These are phyloP conservation scores for Amaranthus hypochondriacus DNA, from an alignment of 148 eudicot genomes.

Conservation along the genomic window DNA sequence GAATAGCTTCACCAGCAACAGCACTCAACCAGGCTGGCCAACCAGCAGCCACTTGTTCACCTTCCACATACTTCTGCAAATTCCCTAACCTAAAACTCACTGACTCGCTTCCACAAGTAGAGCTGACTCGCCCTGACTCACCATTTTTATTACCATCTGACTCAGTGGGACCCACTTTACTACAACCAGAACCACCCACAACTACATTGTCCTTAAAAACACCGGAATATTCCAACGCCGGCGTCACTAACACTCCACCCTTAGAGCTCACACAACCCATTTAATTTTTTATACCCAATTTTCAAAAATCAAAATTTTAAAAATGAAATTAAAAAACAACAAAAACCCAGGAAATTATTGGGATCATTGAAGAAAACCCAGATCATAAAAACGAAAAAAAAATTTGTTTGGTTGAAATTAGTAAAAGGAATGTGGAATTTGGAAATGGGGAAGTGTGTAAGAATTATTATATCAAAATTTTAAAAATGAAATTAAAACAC, in stretches of 20 bases:
- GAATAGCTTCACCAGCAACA: conserved; percentile 95
- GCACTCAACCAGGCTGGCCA: conserved; percentile 99
- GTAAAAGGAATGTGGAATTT: neutral
- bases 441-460: too few species aligned
- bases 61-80: conserved; percentile 70
- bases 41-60: conserved; percentile 93
- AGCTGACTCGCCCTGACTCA: conserved; percentile 49
- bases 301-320: neutral
- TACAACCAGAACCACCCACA: conserved; percentile 38
- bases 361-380: conserved; percentile 31
- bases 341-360: neutral
- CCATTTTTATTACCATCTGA: conserved; percentile 1
- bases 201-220: conserved; percentile 42
- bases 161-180: conserved; percentile 23
- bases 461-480: neutral
- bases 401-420: too few species aligned
- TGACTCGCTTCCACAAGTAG: conserved; percentile 49
- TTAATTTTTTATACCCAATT: conserved; percentile 4
- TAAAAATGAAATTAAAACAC: neutral
- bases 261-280: conserved; percentile 98
- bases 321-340: neutral
- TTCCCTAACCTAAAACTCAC: conserved; percentile 82
- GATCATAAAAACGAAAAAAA: conserved; percentile 21
- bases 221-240: conserved; percentile 74
- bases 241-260: conserved; percentile 80